Evolutionary conservation across 371 early-diverging fungal species (phyloP), one percentile per base, ranked within the genome.

Genomic region (Circinella minor): DNA sequence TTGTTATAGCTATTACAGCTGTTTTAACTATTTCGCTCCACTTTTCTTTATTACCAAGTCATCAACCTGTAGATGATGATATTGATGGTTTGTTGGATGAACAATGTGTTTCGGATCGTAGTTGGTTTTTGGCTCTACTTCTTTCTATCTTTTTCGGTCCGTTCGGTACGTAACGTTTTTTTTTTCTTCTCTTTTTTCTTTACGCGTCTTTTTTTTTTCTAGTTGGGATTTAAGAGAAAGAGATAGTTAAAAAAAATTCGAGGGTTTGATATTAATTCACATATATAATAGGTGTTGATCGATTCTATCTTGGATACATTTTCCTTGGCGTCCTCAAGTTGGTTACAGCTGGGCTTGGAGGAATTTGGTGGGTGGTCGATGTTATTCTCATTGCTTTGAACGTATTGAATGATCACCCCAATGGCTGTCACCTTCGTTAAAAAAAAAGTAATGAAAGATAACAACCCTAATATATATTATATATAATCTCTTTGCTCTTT

Each of bases 291-390:
- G 84, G 87, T 70, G 70, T 89, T 43, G 89, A 89, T 76, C 87
- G 89, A 66, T 89, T 89, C 84, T 89, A 89, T 68, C 84, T 89
- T 36, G 88, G 88, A 18, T 86, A 87, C 46, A 74, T 88, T 47
- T 78, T 87, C 76, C 73, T 84, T 27, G 77, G 84, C 46, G 62
- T 88, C 13, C 57, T 84, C 20, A 81, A 81, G 65, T 70, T 84
- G 13, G n/a, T 84, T 36, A 81, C 85, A 51, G 85, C 76, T 69
- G 85, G 85, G 76, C 74, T 82, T 17, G 78, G 76, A 39, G 85
- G 85, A 67, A 78, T 85, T 65, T 80, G 80, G 82, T 85, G 84
- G 84, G 68, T 79, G 18, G 64, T 82, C 36, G 84, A 83, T 70
- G 68, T 81, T 39, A 62, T 78, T 6, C 70, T 80, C 54, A 83